Evolutionary conservation across 225 moss, liverwort and hornwort genomes (phyloP), one percentile per base, ranked within the genome.

Genomic region (Neckera pumila): DNA sequence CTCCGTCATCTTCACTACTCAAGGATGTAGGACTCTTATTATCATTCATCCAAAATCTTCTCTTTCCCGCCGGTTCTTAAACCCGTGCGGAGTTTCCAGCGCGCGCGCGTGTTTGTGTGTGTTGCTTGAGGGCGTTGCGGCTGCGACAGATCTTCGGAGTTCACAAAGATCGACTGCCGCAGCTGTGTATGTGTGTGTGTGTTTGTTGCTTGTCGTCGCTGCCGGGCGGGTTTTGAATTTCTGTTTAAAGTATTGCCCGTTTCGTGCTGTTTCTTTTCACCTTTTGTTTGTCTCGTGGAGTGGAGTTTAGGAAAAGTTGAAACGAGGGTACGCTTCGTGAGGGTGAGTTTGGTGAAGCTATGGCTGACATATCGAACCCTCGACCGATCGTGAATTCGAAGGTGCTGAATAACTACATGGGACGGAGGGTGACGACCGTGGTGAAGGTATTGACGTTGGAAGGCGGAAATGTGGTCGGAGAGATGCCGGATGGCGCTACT

Each of bases 351-450:
- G 76, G 54, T 56, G 77, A 6, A 56, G 77, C 56, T 15, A 78
- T 78, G 77, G 77, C 93, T 69, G 95, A 95, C 78, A 91, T 92
- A 7, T 95, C 95, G 64, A 97, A 94, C 89, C 97, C 96, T 64
- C 95, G 96, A 28, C 93, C 95, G 58, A 94, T 96, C 86, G 96
- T 96, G 64, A 99, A 96, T 82, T 93, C 96, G 12, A 96, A 91
- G 89, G 82, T 93, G 79, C 86, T 99, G 83, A 95, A 92, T 84
- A 92, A 91, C 27, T 94, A 91, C 38, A 70, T 89, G 75, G 98
- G 98, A 40, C 86, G 96, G 74, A 90, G 95, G 88, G 97, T 99
- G 92, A 94, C 95, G 69, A 97, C 95, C 28, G 96, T 99, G 76
- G 88, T 99, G 83, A 96, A 96, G 90, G 94, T 99, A 22, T 12